Evolutionary conservation across 176 grass and related monocot genomes (phyloP), one percentile per base, ranked within the genome.

Genomic region (Rhynchospora pubera): DNA sequence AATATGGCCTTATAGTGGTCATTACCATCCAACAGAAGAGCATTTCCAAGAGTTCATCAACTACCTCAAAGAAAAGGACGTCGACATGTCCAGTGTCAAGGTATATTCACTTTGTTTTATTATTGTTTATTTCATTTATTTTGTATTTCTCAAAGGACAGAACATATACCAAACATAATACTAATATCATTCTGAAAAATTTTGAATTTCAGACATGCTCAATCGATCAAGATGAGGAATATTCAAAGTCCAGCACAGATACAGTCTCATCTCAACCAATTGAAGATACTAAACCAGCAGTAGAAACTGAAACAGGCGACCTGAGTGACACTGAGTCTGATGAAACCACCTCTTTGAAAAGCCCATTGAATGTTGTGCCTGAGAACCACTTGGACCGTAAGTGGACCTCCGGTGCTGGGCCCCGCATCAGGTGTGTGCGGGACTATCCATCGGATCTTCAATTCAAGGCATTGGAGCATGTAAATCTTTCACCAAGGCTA

Each of bases 1-100:
- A 79, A 73, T 93, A 86, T 93, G 93, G 93, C 93, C 93, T 44
- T 97, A 97, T 80, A 97, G 93, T 82, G 93, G 93, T 55, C 93
- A 97, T 83, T 97, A 97, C 83, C 89, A 91, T 43, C 93, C 93
- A 9, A 97, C 91, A 0, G 91, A 97, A 65, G 93, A 97, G 77
- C 92, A 97, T 68, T 93, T 97, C 91, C 86, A 81, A 73, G 93
- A 93, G 4, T 97, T 97, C 64, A 85, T 91, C 16, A 85, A 56
- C 10, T 93, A 86, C 75, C 93, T 97, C 12, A 46, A 81, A 18
- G 89, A 97, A 71, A 91, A 86, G 32, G 62, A 66, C 4, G 89
- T 93, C 9, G 81, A 93, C 71, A 76, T 93, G 16, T 85, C 85
- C 7, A 63, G 85, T 60, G 89, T 91, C 88, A 87, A 88, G 89